Conservation (phyloP, 441 rosid genomes). For the Eruca vesicaria region DNA sequence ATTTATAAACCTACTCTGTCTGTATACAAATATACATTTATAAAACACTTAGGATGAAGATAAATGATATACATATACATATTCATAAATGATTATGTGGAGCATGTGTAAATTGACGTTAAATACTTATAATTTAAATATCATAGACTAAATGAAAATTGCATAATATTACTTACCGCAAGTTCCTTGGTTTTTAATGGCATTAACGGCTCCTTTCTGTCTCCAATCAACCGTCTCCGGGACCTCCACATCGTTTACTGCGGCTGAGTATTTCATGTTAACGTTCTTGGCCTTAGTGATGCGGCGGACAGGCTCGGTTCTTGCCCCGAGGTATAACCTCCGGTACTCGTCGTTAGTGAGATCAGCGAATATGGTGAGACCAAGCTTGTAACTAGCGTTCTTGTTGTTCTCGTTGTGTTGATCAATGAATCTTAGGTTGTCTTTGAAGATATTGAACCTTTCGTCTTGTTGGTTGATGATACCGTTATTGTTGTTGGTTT, state of each 20-base stretch:
- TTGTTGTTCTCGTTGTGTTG: constrained; percentile 49
- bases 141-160: neutral
- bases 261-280: constrained; percentile 38
- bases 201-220: constrained; percentile 51
- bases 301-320: constrained; percentile 44
- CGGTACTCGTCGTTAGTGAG: constrained; percentile 70
- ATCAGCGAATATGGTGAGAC: constrained; percentile 60
- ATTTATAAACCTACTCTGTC: neutral
- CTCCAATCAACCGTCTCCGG: constrained; percentile 69
- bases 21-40: neutral
- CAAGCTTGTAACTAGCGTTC: constrained; percentile 49
- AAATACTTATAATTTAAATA: neutral
- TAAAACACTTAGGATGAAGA: neutral
- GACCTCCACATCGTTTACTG: constrained; percentile 31
- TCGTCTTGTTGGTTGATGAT: constrained; percentile 40
- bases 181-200: constrained; percentile 62
- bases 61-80: no score
- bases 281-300: constrained; percentile 46
- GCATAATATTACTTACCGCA: constrained; percentile 44
- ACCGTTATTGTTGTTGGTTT: constrained; percentile 37
- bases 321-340: constrained; percentile 45
- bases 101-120: neutral
- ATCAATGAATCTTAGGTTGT: constrained; percentile 58
- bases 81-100: no score
- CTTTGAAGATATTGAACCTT: constrained; percentile 58